Percentiles rank a stretch among this genome's conserved stretches.
Conservation (phyloP, 257 asterid genomes). For the Anisodus tanguticus region DNA sequence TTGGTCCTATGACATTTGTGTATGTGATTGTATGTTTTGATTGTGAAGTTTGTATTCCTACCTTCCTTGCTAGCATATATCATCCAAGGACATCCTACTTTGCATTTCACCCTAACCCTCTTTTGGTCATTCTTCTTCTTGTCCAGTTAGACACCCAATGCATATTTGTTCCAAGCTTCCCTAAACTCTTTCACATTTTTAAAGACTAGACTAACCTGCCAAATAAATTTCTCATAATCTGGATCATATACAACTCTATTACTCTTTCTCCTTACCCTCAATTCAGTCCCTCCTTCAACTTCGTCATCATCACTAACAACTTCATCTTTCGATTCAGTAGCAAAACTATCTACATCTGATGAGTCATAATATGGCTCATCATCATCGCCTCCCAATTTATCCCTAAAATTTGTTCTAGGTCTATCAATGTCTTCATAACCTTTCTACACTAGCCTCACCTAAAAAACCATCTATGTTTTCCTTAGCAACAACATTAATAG, state of each 20-base stretch:
- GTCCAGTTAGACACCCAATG: neutral
- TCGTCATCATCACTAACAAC: too few relatives aligned
- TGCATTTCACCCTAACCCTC: neutral
- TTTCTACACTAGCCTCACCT: neutral
- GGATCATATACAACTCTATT: neutral
- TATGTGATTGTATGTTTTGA: neutral
- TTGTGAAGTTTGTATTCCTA: neutral
- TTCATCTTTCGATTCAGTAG: too few relatives aligned
- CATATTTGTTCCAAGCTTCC: neutral
- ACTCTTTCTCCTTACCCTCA: neutral
- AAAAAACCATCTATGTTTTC: neutral
- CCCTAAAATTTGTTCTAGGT: too few relatives aligned
- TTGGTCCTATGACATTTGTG: neutral
- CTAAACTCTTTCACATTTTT: neutral
- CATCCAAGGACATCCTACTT: neutral
- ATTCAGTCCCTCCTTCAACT: neutral
- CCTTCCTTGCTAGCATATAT: neutral
- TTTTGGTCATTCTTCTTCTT: neutral
- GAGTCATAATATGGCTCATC: too few relatives aligned
- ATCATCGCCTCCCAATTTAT: too few relatives aligned
- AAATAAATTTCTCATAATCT: too few relatives aligned
- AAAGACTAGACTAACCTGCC: neutral
- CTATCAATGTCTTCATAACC: neutral
- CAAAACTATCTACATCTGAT: too few relatives aligned
- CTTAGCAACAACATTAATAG: rapidly evolving